Base-by-base conservation (phyloP, 371 early-diverging fungal species). In the Fennellomyces sp. region DNA sequence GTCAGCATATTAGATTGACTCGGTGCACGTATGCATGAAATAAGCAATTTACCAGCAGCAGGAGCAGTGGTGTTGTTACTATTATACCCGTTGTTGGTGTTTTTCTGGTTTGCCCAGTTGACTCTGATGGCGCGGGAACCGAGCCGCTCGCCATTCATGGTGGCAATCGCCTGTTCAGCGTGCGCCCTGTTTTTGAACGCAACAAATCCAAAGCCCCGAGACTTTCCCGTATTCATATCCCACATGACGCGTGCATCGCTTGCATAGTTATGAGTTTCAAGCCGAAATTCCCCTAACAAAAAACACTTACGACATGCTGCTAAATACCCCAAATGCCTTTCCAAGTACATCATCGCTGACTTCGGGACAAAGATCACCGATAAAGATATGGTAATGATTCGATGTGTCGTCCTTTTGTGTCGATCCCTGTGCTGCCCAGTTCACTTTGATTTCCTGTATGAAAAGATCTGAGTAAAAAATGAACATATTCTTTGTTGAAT, bases 281-380 rank as follows among this genome's bases (percentile, higher is more conserved):
- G 23, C 23, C 36, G 23, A 36, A n/a, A 3, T 28, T 19, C 26
- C 11, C 28, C 12, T 10, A 36, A 27, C 12, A 54, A 33, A 35
- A 35, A 1, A 49, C 21, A 80, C 88, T 65, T 75, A 88, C 86
- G 86, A 82, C 68, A 87, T 65, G 57, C 73, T 70, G 2, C 83
- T 80, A 68, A 86, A 88, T 2, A 60, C 67, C 28, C 79, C 65
- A 64, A 95, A 95, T 1, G 91, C 82, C 52, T 86, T 83, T 13
- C 64, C 56, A 45, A 93, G 78, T 13, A 85, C 61, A 17, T 91
- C 91, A 60, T 92, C 92, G 1, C 77, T 90, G 35, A 92, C 88
- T 62, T 95, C 95, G 69, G 91, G 91, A 35, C 92, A 92, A 28
- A 95, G 68, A 68, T 93, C 92, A 31, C 95, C 95, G 57, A 85